A percentile compares a stretch with the other conserved stretches of the same genome.
Conservation (phyloP, 163 green algal species). For the Coccomyxa subellipsoidea region DNA sequence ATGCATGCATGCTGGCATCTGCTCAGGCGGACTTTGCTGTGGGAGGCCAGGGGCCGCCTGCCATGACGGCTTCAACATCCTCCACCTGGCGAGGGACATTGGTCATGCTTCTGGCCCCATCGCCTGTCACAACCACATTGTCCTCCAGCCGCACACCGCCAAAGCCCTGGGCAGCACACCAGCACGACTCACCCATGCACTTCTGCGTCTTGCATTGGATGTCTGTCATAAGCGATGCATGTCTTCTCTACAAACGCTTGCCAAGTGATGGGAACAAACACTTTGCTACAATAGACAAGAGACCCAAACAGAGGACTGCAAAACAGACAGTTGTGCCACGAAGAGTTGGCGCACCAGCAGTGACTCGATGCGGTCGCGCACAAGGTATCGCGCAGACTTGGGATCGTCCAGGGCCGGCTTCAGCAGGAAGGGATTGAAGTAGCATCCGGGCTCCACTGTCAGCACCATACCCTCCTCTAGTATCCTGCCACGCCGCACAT, state of each 20-base stretch:
- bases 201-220: background rate
- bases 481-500: conserved; percentile 21
- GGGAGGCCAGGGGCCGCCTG: conserved; percentile 48
- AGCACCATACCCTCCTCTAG: conserved; percentile 81
- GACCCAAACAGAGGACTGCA: too few relatives aligned
- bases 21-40: background rate
- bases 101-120: conserved; percentile 63
- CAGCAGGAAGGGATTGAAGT: conserved; percentile 77
- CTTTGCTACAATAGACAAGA: too few relatives aligned
- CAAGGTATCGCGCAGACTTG: conserved; percentile 41
- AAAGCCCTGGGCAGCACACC: conserved; percentile 38
- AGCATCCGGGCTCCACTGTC: conserved; percentile 84
- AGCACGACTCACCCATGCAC: too few relatives aligned
- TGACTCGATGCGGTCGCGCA: conserved; percentile 20
- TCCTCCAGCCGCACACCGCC: conserved; percentile 79
- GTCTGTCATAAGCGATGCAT: too few relatives aligned
- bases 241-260: too few relatives aligned
- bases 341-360: conserved; percentile 6
- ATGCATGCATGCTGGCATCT: too few relatives aligned
- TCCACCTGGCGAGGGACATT: conserved; percentile 67
- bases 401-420: conserved; percentile 46
- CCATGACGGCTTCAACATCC: conserved; percentile 90
- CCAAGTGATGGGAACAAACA: too few relatives aligned
- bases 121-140: conserved; percentile 77
- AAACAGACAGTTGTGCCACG: too few relatives aligned